phyloP scores from a whole-genome alignment of 805 yeast genomes.

The Starmerella floricola region DNA sequence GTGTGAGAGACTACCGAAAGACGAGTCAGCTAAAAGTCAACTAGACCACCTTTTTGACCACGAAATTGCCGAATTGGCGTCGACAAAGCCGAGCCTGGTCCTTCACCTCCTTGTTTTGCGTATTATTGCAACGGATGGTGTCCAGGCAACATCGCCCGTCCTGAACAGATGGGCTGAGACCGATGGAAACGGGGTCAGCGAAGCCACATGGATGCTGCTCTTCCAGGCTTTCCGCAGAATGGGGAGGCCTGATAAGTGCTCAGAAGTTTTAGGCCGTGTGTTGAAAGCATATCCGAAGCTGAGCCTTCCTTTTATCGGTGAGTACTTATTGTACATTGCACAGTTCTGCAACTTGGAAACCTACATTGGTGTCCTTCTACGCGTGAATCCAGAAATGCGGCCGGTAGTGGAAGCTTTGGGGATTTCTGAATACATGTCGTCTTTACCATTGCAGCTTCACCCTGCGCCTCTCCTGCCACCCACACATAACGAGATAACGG shows the following conservation, averaged over 20 bases:
- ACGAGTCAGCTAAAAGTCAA: not conserved
- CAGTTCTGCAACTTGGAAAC: conserved; percentile 19
- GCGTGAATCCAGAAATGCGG: conserved; percentile 18
- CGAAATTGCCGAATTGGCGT: conserved; percentile 10
- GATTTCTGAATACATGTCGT: conserved; percentile 6
- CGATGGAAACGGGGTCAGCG: conserved; percentile 20
- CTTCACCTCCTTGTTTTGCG: conserved; percentile 22
- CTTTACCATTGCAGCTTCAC: conserved; percentile 1
- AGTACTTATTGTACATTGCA: conserved; percentile 21
- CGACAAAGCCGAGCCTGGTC: conserved; percentile 11
- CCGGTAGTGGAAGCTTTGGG: conserved; percentile 16
- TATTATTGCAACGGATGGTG: conserved; percentile 23
- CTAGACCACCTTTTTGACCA: conserved; percentile 16
- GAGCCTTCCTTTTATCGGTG: conserved; percentile 19
- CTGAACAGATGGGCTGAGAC: conserved; percentile 16
- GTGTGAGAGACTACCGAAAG: conserved; percentile 4
- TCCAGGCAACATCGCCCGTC: conserved; percentile 21
- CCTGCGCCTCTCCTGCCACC: not conserved
- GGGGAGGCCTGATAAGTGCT: conserved; percentile 24
- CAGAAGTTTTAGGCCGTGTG: conserved; percentile 19
- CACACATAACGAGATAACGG: not conserved
- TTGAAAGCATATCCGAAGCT: conserved; percentile 14
- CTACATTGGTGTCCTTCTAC: conserved; percentile 14
- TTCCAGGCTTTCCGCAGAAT: conserved; percentile 24
- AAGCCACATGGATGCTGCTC: conserved; percentile 20